These are phyloP conservation scores for Wallacemonas sp. DNA, from an alignment of 208 protist species.

Conservation along the genomic window DNA sequence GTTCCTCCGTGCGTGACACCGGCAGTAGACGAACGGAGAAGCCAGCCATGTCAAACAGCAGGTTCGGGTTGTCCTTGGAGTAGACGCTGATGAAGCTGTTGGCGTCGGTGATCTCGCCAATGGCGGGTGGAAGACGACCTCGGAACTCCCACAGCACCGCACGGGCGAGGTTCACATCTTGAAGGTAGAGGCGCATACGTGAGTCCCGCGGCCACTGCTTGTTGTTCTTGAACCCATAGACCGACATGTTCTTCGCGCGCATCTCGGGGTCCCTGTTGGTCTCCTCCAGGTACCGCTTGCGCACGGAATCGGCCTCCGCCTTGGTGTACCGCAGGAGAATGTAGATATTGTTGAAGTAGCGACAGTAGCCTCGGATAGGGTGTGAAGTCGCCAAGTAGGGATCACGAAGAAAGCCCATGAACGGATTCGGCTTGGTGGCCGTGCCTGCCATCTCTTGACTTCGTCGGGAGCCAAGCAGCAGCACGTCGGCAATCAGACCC, in stretches of 20 bases:
- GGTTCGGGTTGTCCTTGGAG: conserved; percentile 99
- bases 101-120: conserved; percentile 97
- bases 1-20: conserved; percentile 88
- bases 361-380: conserved; percentile 98
- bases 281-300: conserved; percentile 98
- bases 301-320: conserved; percentile 98
- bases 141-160: conserved; percentile 99
- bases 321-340: conserved; percentile 98
- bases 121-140: conserved; percentile 97
- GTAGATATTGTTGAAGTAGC: conserved; percentile 98
- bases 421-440: conserved; percentile 97
- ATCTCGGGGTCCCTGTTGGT: conserved; percentile 98
- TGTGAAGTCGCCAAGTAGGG: conserved; percentile 95
- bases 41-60: conserved; percentile 99
- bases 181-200: conserved; percentile 99
- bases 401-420: conserved; percentile 95
- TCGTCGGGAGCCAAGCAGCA: conserved; percentile 98
- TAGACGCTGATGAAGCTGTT: conserved; percentile 99
- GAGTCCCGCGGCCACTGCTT: conserved; percentile 99
- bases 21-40: conserved; percentile 98
- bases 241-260: conserved; percentile 96
- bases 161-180: conserved; percentile 99
- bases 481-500: conserved; percentile 99
- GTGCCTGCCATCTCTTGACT: conserved; percentile 99
- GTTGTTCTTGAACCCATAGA: conserved; percentile 99